phyloP scores from a whole-genome alignment of 257 asterid species.

The Solanum chilense region DNA sequence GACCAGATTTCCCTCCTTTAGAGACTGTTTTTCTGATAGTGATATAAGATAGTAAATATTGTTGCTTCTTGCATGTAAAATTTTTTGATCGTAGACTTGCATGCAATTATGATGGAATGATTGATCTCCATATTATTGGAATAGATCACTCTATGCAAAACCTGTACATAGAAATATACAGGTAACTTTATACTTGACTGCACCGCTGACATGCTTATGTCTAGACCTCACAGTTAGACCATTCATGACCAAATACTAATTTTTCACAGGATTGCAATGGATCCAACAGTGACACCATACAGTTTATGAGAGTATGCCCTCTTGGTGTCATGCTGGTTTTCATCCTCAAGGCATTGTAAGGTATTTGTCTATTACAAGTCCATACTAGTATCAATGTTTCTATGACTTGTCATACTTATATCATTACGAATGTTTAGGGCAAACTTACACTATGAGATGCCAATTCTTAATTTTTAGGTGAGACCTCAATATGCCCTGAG shows the following conservation, averaged over 20 bases:
- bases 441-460: neutral
- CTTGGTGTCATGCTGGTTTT: slow-evolving; percentile 82
- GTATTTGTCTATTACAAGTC: slow-evolving; percentile 9
- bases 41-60: neutral
- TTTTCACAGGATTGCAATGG: slow-evolving; percentile 48
- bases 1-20: no score
- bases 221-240: neutral
- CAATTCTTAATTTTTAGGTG: neutral
- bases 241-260: neutral
- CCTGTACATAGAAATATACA: slow-evolving; percentile 64
- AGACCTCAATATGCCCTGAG: neutral
- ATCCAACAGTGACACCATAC: slow-evolving; percentile 15
- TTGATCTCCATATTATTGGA: slow-evolving; percentile 67
- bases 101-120: slow-evolving; percentile 80
- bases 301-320: slow-evolving; percentile 32
- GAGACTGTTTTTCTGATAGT: neutral
- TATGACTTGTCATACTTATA: neutral
- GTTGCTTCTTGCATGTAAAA: slow-evolving; percentile 34
- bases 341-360: slow-evolving; percentile 92
- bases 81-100: slow-evolving; percentile 76
- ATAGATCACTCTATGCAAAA: slow-evolving; percentile 53
- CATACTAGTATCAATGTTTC: no score
- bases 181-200: slow-evolving; percentile 24
- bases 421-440: neutral
- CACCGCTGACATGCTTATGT: neutral